phyloP scores from a whole-genome alignment of 2,329 filamentous ascomycete species.

The Colletotrichum eleusines region DNA sequence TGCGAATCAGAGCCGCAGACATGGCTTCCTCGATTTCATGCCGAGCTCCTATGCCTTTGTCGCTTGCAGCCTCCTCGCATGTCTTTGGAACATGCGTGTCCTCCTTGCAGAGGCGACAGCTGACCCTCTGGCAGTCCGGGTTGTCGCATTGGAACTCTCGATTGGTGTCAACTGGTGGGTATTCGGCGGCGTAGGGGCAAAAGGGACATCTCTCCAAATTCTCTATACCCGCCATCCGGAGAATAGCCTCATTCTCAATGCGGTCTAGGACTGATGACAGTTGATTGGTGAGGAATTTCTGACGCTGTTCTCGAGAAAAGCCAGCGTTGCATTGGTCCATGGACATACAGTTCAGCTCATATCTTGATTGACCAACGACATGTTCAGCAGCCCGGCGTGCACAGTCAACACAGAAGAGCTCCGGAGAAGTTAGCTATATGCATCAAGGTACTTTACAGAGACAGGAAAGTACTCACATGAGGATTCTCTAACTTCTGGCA shows the following conservation, averaged over 20 bases:
- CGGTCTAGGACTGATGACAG: constrained; percentile 73
- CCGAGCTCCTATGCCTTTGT: constrained; percentile 70
- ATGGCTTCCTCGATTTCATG: constrained; percentile 86
- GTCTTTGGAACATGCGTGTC: constrained; percentile 78
- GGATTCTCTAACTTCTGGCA: constrained; percentile 67
- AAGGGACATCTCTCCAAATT: constrained; percentile 83
- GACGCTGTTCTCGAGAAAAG: constrained; percentile 69
- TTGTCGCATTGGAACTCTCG: constrained; percentile 81
- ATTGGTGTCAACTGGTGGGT: constrained; percentile 73
- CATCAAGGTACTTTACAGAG: not conserved
- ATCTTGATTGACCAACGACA: constrained; percentile 76
- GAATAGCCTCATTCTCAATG: constrained; percentile 76
- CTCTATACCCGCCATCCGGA: constrained; percentile 78
- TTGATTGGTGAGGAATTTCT: constrained; percentile 68
- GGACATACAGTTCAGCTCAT: constrained; percentile 78
- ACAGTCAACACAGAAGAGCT: constrained; percentile 78
- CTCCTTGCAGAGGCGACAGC: constrained; percentile 76
- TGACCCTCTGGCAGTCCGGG: constrained; percentile 71
- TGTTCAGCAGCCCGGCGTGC: constrained; percentile 73
- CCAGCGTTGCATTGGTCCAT: constrained; percentile 72
- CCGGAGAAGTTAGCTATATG: constrained; percentile 1
- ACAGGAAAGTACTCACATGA: constrained; percentile 58
- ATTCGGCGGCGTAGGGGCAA: constrained; percentile 83
- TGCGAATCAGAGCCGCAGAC: constrained; percentile 81
- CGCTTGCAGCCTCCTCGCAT: constrained; percentile 74